phyloP scores from a whole-genome alignment of 768 basidiomycete genomes.

The Boletus rubropictus region DNA sequence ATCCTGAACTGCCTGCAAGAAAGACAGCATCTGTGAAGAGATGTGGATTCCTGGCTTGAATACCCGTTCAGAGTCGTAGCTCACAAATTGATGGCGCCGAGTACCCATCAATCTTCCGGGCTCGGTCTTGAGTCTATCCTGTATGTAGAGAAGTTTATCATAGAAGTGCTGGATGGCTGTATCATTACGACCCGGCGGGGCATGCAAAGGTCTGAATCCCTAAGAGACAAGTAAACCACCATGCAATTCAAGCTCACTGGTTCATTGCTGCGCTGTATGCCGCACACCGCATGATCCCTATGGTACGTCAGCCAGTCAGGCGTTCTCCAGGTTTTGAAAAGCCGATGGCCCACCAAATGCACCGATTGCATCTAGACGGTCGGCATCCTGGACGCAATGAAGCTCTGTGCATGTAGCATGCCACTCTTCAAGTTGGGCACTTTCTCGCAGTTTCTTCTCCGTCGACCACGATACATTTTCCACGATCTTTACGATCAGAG shows the following conservation, averaged over 20 bases:
- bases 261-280: conserved; percentile 57
- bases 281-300: conserved; percentile 63
- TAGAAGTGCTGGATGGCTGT: conserved; percentile 80
- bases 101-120: conserved; percentile 63
- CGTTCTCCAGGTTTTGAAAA: not conserved
- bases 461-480: conserved; percentile 84
- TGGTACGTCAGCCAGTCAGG: not conserved
- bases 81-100: conserved; percentile 66
- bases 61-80: conserved; percentile 12
- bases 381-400: conserved; percentile 78
- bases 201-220: conserved; percentile 36
- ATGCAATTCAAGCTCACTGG: conserved; percentile 28
- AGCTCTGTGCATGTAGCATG: conserved; percentile 68
- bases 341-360: conserved; percentile 53
- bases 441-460: conserved; percentile 60
- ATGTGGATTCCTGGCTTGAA: not conserved
- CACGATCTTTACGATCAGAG: conserved; percentile 52
- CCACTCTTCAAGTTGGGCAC: conserved; percentile 57
- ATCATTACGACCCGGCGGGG: conserved; percentile 43
- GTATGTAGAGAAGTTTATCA: conserved; percentile 77
- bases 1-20: conserved; percentile 52
- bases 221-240: not conserved
- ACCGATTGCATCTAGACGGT: conserved; percentile 74
- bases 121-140: conserved; percentile 69
- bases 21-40: conserved; percentile 51